Conservation (phyloP, 202 grass and related monocot species). For the Saccharum hybrid region DNA sequence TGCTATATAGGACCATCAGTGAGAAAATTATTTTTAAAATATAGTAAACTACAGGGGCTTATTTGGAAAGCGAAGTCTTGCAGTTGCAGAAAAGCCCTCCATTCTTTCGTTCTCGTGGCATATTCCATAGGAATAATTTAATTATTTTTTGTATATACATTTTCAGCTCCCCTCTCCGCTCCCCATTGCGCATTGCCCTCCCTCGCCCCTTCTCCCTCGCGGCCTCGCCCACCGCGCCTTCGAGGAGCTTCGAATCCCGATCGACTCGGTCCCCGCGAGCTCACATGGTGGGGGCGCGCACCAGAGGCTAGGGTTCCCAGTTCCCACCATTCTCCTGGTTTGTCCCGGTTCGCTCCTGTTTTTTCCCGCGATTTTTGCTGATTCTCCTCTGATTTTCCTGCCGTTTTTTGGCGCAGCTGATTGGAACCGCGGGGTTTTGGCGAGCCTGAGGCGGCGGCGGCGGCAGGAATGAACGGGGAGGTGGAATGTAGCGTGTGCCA, state of each 20-base stretch:
- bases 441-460: not conserved
- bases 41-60: not conserved
- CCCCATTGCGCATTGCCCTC: constrained; percentile 25
- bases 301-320: constrained; percentile 33
- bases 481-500: constrained; percentile 86
- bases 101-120: constrained; percentile 46
- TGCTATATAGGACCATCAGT: not conserved
- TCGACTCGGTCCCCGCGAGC: constrained; percentile 34
- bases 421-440: constrained; percentile 31
- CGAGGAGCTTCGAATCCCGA: constrained; percentile 53
- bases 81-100: constrained; percentile 32
- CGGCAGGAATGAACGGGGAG: constrained; percentile 60
- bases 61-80: constrained; percentile 20
- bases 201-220: no score
- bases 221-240: constrained; percentile 40
- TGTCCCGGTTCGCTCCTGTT: constrained; percentile 13
- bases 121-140: constrained; percentile 59
- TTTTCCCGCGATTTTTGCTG: constrained; percentile 24
- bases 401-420: constrained; percentile 32
- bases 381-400: constrained; percentile 5
- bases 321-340: constrained; percentile 23
- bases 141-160: constrained; percentile 18
- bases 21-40: not conserved
- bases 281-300: constrained; percentile 37
- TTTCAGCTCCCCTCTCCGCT: constrained; percentile 35